phyloP scores from a whole-genome alignment of 768 basidiomycete species.

The Mycena vulgaris region DNA sequence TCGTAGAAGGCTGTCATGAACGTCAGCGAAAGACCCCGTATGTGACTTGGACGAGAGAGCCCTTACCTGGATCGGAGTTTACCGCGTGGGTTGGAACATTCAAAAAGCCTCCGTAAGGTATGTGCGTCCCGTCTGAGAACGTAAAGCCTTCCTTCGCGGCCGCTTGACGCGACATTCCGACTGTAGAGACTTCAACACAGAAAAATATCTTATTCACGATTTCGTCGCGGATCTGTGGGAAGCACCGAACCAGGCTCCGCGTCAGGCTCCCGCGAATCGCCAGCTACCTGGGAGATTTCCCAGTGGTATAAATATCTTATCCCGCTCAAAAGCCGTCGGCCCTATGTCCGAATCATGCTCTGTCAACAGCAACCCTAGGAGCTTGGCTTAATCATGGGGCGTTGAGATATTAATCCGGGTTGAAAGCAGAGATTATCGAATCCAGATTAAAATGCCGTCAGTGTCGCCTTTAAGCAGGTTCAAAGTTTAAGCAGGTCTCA shows the following conservation, averaged over 20 bases:
- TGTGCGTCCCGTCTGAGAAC: constrained; percentile 48
- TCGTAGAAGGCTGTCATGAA: not conserved
- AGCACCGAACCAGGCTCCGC: constrained; percentile 16
- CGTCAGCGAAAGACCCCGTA: not conserved
- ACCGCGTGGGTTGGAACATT: constrained; percentile 17
- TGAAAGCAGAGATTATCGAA: too few relatives aligned
- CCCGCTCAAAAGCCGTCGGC: too few relatives aligned
- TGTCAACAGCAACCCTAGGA: too few relatives aligned
- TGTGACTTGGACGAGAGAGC: not conserved
- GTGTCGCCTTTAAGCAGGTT: too few relatives aligned
- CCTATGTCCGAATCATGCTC: too few relatives aligned
- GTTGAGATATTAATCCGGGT: too few relatives aligned
- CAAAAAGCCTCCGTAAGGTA: constrained; percentile 41
- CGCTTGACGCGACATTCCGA: constrained; percentile 45
- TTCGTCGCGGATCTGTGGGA: constrained; percentile 29
- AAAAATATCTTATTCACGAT: constrained; percentile 51
- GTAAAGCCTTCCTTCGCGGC: constrained; percentile 44
- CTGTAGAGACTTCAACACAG: constrained; percentile 35
- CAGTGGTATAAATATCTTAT: too few relatives aligned
- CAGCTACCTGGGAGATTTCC: too few relatives aligned
- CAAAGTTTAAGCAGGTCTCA: too few relatives aligned
- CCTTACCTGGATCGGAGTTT: not conserved
- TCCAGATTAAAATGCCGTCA: too few relatives aligned
- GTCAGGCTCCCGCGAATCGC: constrained; percentile 20
- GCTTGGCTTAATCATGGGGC: too few relatives aligned